These are phyloP conservation scores for Penicillium oxalicum DNA, from an alignment of 2,329 filamentous ascomycete genomes.

Conservation along the genomic window DNA sequence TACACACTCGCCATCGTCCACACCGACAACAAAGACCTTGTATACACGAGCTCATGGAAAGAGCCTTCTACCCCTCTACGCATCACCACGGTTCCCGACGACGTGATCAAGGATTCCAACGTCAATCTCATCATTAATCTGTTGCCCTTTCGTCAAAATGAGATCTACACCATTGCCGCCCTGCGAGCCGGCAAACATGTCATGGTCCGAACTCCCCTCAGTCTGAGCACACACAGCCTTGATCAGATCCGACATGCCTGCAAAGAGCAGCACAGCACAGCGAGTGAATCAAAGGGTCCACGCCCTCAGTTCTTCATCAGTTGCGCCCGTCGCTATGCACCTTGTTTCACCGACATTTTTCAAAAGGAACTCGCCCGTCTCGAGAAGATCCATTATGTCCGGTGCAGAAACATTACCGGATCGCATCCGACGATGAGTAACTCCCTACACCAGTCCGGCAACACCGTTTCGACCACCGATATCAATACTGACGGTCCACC, in stretches of 20 bases:
- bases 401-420: slow-evolving; percentile 49
- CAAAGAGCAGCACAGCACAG: background rate
- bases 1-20: slow-evolving; percentile 48
- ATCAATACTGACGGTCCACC: background rate
- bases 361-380: slow-evolving; percentile 48
- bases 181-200: slow-evolving; percentile 51
- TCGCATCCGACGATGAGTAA: slow-evolving; percentile 18
- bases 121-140: slow-evolving; percentile 47
- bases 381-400: slow-evolving; percentile 51
- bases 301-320: slow-evolving; percentile 52
- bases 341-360: slow-evolving; percentile 49
- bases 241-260: slow-evolving; percentile 45
- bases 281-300: slow-evolving; percentile 27
- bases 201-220: slow-evolving; percentile 56
- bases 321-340: slow-evolving; percentile 57
- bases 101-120: slow-evolving; percentile 46
- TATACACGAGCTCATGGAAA: slow-evolving; percentile 3
- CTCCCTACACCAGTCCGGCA: no score
- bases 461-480: background rate
- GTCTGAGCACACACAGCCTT: slow-evolving; percentile 45
- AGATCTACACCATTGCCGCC: slow-evolving; percentile 47
- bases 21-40: slow-evolving; percentile 29
- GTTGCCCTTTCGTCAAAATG: slow-evolving; percentile 52
- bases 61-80: slow-evolving; percentile 15
- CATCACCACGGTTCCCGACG: slow-evolving; percentile 34